Evolutionary conservation across 257 asterid genomes (phyloP), one percentile per base, ranked within the genome.

Genomic region (Linderniella brevidens): DNA sequence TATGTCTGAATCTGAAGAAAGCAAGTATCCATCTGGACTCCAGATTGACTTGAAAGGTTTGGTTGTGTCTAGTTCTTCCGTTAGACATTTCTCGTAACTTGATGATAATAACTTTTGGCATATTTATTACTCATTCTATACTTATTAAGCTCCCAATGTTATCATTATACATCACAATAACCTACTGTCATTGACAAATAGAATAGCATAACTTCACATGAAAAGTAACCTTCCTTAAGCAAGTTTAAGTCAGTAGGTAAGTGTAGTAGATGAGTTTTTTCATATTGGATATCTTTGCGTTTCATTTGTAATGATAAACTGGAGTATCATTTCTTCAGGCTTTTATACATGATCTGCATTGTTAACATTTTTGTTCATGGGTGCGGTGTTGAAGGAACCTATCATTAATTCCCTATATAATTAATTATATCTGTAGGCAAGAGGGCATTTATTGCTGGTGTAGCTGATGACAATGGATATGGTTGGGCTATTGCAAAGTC

Each of bases 401-500:
- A 35, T 37, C 17, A 59, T 49, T 51, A 37, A 53, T 37, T 43
- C 45, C 8, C 32, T 25, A 25, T 25, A n/a, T n/a, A n/a, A n/a
- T 25, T 25, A 25, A 25, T 25, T 25, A 25, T 6, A 25, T 25
- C 32, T 6, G 6, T 61, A 84, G 95, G 95, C 38, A 80, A 80
- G 71, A 68, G 80, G 63, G 95, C 95, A 52, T 84, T 84, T 67
- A 77, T 84, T 58, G 93, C 93, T 61, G 95, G 95, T 20, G 68
- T 84, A 47, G 93, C 95, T 48, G 95, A 84, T 70, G 95, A 84
- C 58, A 80, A 84, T 48, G 93, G 93, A 50, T 84, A 84, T 67
- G 95, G 95, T 20, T 84, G 95, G 95, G 95, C 95, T 48, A 84
- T 84, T 57, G 86, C 93, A 13, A 84, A 84, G 63, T 84, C 93